Conservation (phyloP, 768 basidiomycete genomes). For the Paxillus ammoniavirescens region DNA sequence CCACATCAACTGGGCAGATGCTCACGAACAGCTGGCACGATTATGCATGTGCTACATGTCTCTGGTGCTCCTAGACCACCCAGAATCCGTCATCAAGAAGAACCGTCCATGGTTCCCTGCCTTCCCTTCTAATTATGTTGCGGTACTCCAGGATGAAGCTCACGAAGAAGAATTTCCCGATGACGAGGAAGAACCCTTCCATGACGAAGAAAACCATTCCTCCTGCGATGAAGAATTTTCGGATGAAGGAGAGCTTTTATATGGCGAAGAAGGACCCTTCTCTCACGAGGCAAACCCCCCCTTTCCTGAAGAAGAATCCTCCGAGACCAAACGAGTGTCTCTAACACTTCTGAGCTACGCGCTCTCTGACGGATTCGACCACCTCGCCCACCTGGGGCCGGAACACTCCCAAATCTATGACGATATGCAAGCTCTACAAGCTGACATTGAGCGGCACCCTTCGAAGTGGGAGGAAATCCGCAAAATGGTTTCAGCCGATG, state of each 20-base stretch:
- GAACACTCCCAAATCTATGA: not conserved
- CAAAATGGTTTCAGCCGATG: not conserved
- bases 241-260: no score
- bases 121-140: not conserved
- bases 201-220: no score
- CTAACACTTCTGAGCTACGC: constrained; percentile 6
- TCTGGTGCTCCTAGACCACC: not conserved
- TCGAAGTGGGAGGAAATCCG: constrained; percentile 1
- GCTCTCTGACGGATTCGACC: constrained; percentile 1
- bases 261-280: no score
- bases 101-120: not conserved
- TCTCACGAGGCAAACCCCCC: not conserved
- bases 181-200: no score
- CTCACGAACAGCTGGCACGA: constrained; percentile 7
- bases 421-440: constrained; percentile 1
- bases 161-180: no score
- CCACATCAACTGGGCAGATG: constrained; percentile 1
- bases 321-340: not conserved
- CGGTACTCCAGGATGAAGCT: not conserved
- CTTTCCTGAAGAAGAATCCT: not conserved
- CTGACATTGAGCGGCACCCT: not conserved
- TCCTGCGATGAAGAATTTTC: no score
- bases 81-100: not conserved
- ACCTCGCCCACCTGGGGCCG: constrained; percentile 4
- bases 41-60: constrained; percentile 4